Evolutionary conservation across 2,329 filamentous ascomycete species (phyloP).

Genomic region (Neurospora sp.): DNA sequence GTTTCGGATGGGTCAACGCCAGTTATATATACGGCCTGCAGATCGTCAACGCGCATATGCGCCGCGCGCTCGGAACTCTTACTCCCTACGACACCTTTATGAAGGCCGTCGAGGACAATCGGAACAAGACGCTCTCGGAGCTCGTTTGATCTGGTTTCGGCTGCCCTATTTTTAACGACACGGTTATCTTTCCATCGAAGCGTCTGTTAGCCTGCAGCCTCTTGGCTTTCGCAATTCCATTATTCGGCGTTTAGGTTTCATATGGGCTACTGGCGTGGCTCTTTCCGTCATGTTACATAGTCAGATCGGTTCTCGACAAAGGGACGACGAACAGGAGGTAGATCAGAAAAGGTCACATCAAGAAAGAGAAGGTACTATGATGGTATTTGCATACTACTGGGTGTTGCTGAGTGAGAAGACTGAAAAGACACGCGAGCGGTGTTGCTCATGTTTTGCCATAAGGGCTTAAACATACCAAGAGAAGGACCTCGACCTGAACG

Average conservation of each 20-base stretch:
- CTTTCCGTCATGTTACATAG: background rate
- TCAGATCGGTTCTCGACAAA: background rate
- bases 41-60: slow-evolving; percentile 81
- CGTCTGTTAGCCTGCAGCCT: background rate
- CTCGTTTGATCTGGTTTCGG: slow-evolving; percentile 21
- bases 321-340: background rate
- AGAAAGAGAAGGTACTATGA: background rate
- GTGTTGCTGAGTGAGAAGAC: background rate
- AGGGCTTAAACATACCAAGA: background rate
- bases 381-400: background rate
- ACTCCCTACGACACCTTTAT: slow-evolving; percentile 80
- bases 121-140: slow-evolving; percentile 42
- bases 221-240: background rate
- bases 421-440: background rate
- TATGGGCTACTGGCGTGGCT: background rate
- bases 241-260: background rate
- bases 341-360: background rate
- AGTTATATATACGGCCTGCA: slow-evolving; percentile 92
- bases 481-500: background rate
- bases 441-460: background rate
- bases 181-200: background rate
- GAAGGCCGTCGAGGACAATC: slow-evolving; percentile 51
- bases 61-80: slow-evolving; percentile 75
- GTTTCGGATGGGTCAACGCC: slow-evolving; percentile 98
- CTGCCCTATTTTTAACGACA: background rate